phyloP scores from a whole-genome alignment of 495 filamentous ascomycete species.

The Penicillium atrosanguineum region DNA sequence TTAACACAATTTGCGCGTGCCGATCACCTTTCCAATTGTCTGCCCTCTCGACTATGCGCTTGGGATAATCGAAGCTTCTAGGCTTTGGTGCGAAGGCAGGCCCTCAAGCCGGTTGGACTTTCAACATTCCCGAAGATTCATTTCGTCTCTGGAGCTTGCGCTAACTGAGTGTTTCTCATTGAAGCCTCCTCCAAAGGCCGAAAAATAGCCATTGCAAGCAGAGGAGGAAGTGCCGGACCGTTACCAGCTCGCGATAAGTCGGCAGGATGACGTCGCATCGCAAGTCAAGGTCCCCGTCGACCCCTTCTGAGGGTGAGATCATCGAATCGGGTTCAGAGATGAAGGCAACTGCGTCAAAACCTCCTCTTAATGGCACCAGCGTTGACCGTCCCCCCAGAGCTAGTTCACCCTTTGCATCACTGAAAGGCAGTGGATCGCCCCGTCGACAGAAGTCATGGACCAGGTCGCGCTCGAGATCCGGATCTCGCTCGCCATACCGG shows the following conservation, averaged over 20 bases:
- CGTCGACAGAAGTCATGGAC: constrained; percentile 41
- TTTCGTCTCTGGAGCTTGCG: constrained; percentile 29
- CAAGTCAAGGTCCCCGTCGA: constrained; percentile 47
- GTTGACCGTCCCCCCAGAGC: constrained; percentile 72
- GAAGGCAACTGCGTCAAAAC: constrained; percentile 75
- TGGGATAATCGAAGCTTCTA: constrained; percentile 21
- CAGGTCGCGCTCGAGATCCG: constrained; percentile 34
- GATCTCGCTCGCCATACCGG: constrained; percentile 43
- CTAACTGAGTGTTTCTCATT: constrained; percentile 21
- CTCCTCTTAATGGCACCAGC: constrained; percentile 69
- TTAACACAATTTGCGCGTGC: background rate
- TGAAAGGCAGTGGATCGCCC: constrained; percentile 36
- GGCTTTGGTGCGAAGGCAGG: constrained; percentile 37
- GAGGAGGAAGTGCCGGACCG: constrained; percentile 2
- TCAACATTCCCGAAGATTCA: constrained; percentile 30
- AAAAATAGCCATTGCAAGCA: constrained; percentile 7
- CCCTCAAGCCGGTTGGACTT: constrained; percentile 49
- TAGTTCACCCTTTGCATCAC: constrained; percentile 43
- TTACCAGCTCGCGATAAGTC: constrained; percentile 1
- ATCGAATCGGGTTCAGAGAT: constrained; percentile 67
- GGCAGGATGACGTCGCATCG: constrained; percentile 33
- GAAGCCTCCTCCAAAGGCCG: constrained; percentile 30
- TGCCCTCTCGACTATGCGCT: constrained; percentile 16
- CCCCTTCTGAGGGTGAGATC: constrained; percentile 81
- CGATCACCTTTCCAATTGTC: background rate